Percentiles rank a stretch among this genome's conserved stretches.
These are phyloP conservation scores for Sapria himalayana DNA, from an alignment of 345 rosid genomes.

Conservation along the genomic window DNA sequence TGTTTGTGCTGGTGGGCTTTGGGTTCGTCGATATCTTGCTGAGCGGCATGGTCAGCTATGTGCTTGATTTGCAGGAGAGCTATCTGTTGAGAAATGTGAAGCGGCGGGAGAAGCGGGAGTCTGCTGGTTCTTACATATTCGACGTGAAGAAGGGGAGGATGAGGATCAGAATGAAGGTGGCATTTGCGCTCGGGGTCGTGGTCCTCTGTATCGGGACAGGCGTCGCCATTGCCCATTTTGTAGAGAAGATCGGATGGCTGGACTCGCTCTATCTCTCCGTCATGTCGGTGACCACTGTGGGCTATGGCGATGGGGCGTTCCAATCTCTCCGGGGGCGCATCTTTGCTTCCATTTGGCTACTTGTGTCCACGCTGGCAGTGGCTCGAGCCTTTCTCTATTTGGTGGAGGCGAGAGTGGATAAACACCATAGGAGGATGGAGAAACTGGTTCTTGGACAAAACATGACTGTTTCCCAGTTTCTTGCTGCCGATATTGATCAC, in stretches of 20 bases:
- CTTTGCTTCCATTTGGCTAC: conserved; percentile 77
- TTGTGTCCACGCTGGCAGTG: conserved; percentile 73
- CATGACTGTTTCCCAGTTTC: conserved; percentile 72
- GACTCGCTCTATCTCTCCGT: conserved; percentile 79
- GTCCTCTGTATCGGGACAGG: conserved; percentile 73
- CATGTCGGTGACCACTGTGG: conserved; percentile 91
- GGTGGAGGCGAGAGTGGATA: conserved; percentile 84
- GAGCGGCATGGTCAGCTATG: conserved; percentile 61
- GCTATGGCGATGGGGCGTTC: conserved; percentile 74
- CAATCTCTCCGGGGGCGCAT: conserved; percentile 40
- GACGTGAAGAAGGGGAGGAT: conserved; percentile 88
- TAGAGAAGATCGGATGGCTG: conserved; percentile 59
- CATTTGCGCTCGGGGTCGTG: conserved; percentile 68
- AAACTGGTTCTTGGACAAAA: conserved; percentile 65
- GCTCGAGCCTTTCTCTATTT: conserved; percentile 63
- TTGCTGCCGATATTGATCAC: conserved; percentile 68
- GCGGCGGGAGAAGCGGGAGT: conserved; percentile 18
- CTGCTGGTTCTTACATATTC: conserved; percentile 29
- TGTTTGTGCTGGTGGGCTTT: conserved; percentile 80
- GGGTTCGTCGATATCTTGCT: conserved; percentile 63
- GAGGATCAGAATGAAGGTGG: conserved; percentile 93
- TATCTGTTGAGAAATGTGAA: conserved; percentile 42
- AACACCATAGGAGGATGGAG: conserved; percentile 51
- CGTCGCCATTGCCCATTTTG: conserved; percentile 52
- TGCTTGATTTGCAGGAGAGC: conserved; percentile 79